A percentile compares a stretch with the other conserved stretches of the same genome.
Evolutionary conservation across 495 filamentous ascomycete species (phyloP).

Genomic region (Xylaria bambusicola): DNA sequence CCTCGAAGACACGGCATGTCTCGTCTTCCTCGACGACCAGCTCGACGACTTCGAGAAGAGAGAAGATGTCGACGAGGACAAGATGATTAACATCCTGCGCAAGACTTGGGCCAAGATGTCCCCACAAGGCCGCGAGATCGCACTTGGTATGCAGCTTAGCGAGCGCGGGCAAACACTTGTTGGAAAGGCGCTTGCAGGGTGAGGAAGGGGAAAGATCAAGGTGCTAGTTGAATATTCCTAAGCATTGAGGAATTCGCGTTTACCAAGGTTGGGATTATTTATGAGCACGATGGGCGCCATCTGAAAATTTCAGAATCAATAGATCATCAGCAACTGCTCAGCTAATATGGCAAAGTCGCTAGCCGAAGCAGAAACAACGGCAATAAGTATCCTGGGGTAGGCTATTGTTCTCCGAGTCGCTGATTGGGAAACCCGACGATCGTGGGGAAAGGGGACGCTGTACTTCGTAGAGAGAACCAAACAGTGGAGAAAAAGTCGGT

Average conservation of each 20-base stretch:
- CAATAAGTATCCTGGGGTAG: not conserved
- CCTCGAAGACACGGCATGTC: conserved; percentile 81
- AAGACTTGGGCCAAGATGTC: conserved; percentile 91
- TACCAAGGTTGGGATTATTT: too few relatives aligned
- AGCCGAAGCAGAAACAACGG: not conserved
- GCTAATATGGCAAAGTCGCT: too few relatives aligned
- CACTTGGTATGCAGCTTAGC: conserved; percentile 64
- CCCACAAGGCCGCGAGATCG: conserved; percentile 63
- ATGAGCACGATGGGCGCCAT: too few relatives aligned
- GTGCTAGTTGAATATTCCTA: too few relatives aligned
- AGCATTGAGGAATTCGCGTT: too few relatives aligned
- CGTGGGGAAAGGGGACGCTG: not conserved
- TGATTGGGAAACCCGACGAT: not conserved
- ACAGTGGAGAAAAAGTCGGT: conserved; percentile 9
- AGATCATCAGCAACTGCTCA: too few relatives aligned
- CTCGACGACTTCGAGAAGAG: conserved; percentile 70
- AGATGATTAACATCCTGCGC: conserved; percentile 67
- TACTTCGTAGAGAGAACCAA: not conserved
- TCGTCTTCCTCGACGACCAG: conserved; percentile 85
- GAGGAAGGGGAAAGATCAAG: not conserved
- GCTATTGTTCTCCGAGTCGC: conserved; percentile 11
- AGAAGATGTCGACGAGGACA: conserved; percentile 65
- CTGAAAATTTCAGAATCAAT: too few relatives aligned
- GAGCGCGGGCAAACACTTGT: conserved; percentile 62
- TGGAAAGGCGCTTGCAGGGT: conserved; percentile 59